Evolutionary conservation across 176 grass and related monocot genomes (phyloP).

Genomic region (Zea luxurians): DNA sequence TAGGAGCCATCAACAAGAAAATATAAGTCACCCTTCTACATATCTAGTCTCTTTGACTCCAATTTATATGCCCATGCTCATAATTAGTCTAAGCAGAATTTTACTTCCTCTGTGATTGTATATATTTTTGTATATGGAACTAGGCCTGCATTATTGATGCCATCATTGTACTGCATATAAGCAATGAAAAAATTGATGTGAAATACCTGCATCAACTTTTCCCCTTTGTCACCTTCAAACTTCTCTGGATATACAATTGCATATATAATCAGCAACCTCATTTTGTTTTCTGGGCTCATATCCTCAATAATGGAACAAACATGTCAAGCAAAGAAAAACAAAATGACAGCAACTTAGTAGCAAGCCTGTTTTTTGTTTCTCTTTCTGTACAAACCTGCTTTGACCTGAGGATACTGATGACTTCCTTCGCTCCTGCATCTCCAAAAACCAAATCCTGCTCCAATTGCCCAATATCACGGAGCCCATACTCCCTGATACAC

Average conservation of each 20-base stretch:
- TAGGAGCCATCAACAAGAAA: neutral
- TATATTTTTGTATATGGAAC: conserved; percentile 4
- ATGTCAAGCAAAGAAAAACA: conserved; percentile 36
- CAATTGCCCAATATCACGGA: conserved; percentile 77
- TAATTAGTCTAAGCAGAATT: conserved; percentile 10
- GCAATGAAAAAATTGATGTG: conserved; percentile 21
- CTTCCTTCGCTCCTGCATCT: conserved; percentile 95
- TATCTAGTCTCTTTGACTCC: neutral
- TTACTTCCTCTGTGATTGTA: conserved; percentile 1
- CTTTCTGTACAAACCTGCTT: conserved; percentile 61
- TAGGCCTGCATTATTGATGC: neutral
- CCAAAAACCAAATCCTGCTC: conserved; percentile 98
- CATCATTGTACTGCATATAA: neutral
- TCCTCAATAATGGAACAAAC: conserved; percentile 53
- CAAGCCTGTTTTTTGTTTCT: neutral
- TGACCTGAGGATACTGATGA: conserved; percentile 81
- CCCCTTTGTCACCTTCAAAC: conserved; percentile 97
- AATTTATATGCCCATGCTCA: neutral
- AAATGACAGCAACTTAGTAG: conserved; percentile 7
- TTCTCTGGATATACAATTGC: conserved; percentile 82
- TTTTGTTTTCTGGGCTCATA: conserved; percentile 90
- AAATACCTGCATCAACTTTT: conserved; percentile 93
- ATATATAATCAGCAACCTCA: conserved; percentile 91
- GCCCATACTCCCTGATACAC: conserved; percentile 65
- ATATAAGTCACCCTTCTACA: neutral